Evolutionary conservation across 2,329 filamentous ascomycete species (phyloP), one percentile per base, ranked within the genome.

Genomic region (Xylariaceae sp.): DNA sequence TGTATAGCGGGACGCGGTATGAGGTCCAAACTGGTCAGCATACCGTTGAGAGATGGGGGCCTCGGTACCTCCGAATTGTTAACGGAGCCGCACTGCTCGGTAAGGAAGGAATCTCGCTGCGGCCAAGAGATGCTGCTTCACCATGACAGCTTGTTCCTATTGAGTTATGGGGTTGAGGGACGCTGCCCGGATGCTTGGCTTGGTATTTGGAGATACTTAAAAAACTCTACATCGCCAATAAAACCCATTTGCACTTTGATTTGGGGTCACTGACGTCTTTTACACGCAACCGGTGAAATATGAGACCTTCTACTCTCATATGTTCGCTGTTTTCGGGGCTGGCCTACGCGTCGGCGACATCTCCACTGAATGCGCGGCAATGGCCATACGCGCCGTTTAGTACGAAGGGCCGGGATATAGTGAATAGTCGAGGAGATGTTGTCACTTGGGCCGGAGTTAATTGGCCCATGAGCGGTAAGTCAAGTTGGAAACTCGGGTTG

Each of bases 381-480:
- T 75, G 73, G 72, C 75, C 75, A 2, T 75, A 77, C 24, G 74
- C 67, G 0, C 75, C 75, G n/a, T 72, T 76, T 46, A 72, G 61
- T 43, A 77, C 74, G 0, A 63, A 68, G 19, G 75, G 74, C 1
- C 65, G 74, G 39, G 70, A 77, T 58, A 70, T 77, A 36, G 65
- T 78, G 43, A 73, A 78, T 55, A 65, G 65, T 28, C 69, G 70
- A 2, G 73, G 71, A 21, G 73, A 76, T 2, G 67, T 67, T 5
- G 50, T 76, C 6, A 74, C 69, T 16, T 75, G 71, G 70, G 74
- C 74, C 1, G 70, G 74, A 5, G 68, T 74, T 4, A 74, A 74
- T 51, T 73, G 73, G 74, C 70, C 73, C 5, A 69, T 75, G 67
- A 75, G 67, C 33, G 68, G 69, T 70, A 55, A 56, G 66, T 61